Conservation (phyloP, 805 yeast species). For the Martiniozyma abietophila region DNA sequence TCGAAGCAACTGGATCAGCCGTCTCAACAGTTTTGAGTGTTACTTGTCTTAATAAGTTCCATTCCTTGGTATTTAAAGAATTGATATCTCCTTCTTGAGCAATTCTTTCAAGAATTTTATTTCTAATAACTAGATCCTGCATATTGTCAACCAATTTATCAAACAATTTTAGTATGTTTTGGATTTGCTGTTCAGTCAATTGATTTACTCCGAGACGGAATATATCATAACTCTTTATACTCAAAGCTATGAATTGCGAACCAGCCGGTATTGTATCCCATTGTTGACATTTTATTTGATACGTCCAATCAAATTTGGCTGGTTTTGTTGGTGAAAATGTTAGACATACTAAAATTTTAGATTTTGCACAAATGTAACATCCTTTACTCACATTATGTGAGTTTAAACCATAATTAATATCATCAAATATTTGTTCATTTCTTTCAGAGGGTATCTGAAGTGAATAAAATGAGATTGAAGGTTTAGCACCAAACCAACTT, state of each 20-base stretch:
- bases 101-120: too few species aligned
- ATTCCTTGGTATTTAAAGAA: constrained; percentile 17
- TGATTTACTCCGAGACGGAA: constrained; percentile 32
- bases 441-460: too few species aligned
- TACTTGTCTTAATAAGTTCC: constrained; percentile 6
- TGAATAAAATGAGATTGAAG: too few species aligned
- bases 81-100: constrained; percentile 2
- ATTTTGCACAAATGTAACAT: constrained; percentile 5
- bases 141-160: too few species aligned
- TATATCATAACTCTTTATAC: constrained; percentile 18
- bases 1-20: constrained; percentile 16
- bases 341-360: constrained; percentile 4
- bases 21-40: constrained; percentile 8
- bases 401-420: constrained; percentile 2
- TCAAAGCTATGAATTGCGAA: constrained; percentile 15
- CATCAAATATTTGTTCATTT: constrained; percentile 2
- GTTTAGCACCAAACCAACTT: constrained; percentile 14
- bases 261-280: constrained; percentile 8
- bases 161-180: constrained; percentile 16
- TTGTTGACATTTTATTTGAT: constrained; percentile 10
- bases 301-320: constrained; percentile 14
- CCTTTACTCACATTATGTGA: not conserved
- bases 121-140: too few species aligned
- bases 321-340: constrained; percentile 9
- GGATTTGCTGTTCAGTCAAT: constrained; percentile 16